These are phyloP conservation scores for Yamadazyma jaroonii DNA, from an alignment of 1,139 yeast genomes.

Conservation along the genomic window DNA sequence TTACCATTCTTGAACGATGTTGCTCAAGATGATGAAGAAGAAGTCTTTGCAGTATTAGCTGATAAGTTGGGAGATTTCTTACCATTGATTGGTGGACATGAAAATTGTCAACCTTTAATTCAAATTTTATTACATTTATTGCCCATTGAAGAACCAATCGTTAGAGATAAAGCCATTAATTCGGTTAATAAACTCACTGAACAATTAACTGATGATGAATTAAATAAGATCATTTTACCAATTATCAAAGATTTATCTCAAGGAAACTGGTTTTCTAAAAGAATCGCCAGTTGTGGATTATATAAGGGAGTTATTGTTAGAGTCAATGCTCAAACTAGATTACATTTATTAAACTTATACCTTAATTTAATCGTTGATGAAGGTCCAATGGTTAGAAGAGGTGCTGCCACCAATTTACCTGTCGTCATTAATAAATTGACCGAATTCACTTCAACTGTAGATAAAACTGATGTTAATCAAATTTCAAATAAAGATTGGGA, in stretches of 20 bases:
- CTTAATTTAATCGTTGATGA: conserved; percentile 80
- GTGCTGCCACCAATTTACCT: conserved; percentile 87
- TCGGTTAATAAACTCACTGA: conserved; percentile 72
- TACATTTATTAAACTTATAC: conserved; percentile 64
- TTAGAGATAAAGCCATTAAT: conserved; percentile 89
- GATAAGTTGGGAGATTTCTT: conserved; percentile 85
- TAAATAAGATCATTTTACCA: conserved; percentile 67
- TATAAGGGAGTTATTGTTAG: conserved; percentile 69
- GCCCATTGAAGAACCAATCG: conserved; percentile 96
- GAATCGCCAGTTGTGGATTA: conserved; percentile 90
- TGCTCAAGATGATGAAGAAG: conserved; percentile 98
- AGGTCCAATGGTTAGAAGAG: conserved; percentile 96
- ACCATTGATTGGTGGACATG: conserved; percentile 83
- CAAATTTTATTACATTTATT: conserved; percentile 88
- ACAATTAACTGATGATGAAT: conserved; percentile 64
- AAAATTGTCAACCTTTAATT: conserved; percentile 70
- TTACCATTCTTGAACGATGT: conserved; percentile 85
- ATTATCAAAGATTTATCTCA: conserved; percentile 74
- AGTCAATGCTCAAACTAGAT: conserved; percentile 54
- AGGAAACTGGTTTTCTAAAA: conserved; percentile 93
- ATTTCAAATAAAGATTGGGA: conserved; percentile 62
- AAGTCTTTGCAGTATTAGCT: conserved; percentile 91
- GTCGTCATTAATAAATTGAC: conserved; percentile 60
- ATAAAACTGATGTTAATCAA: conserved; percentile 21
- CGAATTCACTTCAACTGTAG: conserved; percentile 15